These are phyloP conservation scores for Phylloporus scabripes DNA, from an alignment of 768 basidiomycete genomes.

Conservation along the genomic window DNA sequence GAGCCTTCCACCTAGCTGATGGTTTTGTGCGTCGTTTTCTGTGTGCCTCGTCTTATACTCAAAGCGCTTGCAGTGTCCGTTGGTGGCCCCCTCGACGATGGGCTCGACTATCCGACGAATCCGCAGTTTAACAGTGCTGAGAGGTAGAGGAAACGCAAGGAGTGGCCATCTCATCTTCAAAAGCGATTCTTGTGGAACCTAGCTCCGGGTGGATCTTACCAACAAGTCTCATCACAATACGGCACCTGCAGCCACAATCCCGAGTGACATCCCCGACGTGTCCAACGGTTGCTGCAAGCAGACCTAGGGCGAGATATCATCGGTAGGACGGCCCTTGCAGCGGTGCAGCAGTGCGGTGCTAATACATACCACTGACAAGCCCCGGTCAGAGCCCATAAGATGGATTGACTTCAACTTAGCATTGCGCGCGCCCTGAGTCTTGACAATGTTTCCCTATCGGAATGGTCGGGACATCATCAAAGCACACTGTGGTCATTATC, in stretches of 20 bases:
- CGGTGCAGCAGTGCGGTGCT: too few relatives aligned
- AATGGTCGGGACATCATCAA: too few relatives aligned
- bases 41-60: neutral
- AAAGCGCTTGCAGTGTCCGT: slow-evolving; percentile 34
- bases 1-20: too few relatives aligned
- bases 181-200: slow-evolving; percentile 34
- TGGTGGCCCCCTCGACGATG: slow-evolving; percentile 53
- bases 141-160: slow-evolving; percentile 55
- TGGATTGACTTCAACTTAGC: too few relatives aligned
- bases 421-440: too few relatives aligned
- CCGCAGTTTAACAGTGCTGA: slow-evolving; percentile 70
- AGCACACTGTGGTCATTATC: too few relatives aligned
- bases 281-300: slow-evolving; percentile 22
- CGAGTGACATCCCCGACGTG: neutral
- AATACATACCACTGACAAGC: too few relatives aligned
- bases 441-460: too few relatives aligned
- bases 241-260: slow-evolving; percentile 21
- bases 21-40: slow-evolving; percentile 63
- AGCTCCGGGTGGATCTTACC: too few relatives aligned
- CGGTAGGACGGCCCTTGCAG: too few relatives aligned
- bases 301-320: slow-evolving; percentile 36
- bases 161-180: slow-evolving; percentile 65
- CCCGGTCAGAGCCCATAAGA: too few relatives aligned
- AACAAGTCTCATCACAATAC: slow-evolving; percentile 5
- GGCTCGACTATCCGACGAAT: slow-evolving; percentile 59